Evolutionary conservation across 208 protist genomes (phyloP), one percentile per base, ranked within the genome.

Genomic region (Porcisia deanei): DNA sequence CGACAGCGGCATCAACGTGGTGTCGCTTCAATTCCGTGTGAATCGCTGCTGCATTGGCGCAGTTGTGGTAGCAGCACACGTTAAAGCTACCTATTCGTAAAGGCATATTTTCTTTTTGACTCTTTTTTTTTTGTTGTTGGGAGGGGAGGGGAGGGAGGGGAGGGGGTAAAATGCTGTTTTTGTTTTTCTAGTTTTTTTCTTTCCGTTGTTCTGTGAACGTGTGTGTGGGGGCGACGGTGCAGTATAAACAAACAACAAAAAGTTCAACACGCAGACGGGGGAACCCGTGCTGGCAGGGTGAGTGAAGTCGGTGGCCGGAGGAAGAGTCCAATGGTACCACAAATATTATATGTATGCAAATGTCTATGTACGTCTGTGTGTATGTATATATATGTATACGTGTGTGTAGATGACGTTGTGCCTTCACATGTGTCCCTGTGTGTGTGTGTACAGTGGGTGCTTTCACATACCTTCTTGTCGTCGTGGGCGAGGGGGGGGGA

Each of bases 1-100:
- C 81, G 5, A 94, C 89, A 8, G 89, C 92, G 6, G 88, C 88
- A 43, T 94, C 85, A 60, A 92, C 84, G 47, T 71, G 65, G 20
- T 43, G 53, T 6, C 77, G 49, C 61, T 91, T 90, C 55, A 93
- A 75, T 39, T 85, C 75, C 6, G 81, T 69, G 60, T 92, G 84
- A 45, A 91, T 73, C 30, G 74, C 71, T 4, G 83, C 43, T 43
- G 87, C 88, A 73, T 91, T 65, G 14, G 22, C 54, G 30, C 93
- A 80, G 53, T 85, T 67, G 75, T 90, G 86, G 71, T 87, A 94
- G 64, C 83, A 77, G 22, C 88, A 49, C 45, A 93, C 82, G 34
- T 41, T 34, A 41, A 79, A 77, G 70, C 59, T 63, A 43, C 80
- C 75, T 34, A 84, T 74, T 64, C 47, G 66, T 45, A 71, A 20